Conservation (phyloP, 768 basidiomycete genomes). For the Pleurotus citrinopileatus region DNA sequence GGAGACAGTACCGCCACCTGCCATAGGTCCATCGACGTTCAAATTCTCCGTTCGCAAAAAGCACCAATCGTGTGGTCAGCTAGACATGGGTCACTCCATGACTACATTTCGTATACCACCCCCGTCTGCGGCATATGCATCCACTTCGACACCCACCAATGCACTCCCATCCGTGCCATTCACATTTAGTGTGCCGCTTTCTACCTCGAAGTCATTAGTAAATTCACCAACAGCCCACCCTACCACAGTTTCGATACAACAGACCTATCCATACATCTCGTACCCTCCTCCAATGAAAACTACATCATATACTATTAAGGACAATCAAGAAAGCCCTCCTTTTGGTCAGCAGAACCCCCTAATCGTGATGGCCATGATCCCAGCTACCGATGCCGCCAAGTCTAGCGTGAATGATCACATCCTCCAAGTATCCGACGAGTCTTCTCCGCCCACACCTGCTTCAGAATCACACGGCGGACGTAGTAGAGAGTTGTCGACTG, state of each 20-base stretch:
- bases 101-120: background rate
- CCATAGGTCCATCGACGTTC: background rate
- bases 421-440: too few species aligned
- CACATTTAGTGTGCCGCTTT: conserved; percentile 1
- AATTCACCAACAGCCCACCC: background rate
- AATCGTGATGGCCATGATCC: too few species aligned
- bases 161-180: background rate
- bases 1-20: background rate
- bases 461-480: too few species aligned
- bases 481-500: background rate
- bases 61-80: background rate
- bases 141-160: background rate
- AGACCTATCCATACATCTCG: background rate
- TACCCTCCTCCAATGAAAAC: background rate
- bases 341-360: too few species aligned
- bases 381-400: too few species aligned
- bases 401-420: too few species aligned
- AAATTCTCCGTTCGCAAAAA: conserved; percentile 1
- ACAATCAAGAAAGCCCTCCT: too few species aligned
- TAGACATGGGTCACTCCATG: background rate
- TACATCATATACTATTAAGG: too few species aligned
- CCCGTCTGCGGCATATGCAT: background rate
- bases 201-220: background rate
- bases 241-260: background rate
- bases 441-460: too few species aligned